Percentiles rank a stretch among this genome's conserved stretches.
Conservation (phyloP, 2,329 filamentous ascomycete species). For the Bipolaris sorokiniana region DNA sequence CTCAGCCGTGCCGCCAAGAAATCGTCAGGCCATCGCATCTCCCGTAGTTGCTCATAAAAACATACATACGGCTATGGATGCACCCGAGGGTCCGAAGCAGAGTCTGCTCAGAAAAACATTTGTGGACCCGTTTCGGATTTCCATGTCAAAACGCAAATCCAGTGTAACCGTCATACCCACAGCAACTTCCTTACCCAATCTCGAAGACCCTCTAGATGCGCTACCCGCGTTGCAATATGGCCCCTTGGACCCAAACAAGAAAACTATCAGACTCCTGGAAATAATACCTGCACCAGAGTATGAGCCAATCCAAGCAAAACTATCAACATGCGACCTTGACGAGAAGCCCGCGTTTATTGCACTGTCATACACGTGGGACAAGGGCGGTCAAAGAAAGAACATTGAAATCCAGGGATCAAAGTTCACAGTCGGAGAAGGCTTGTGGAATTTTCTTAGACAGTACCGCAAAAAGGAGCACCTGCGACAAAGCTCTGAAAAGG, state of each 20-base stretch:
- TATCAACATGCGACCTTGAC: conserved; percentile 15
- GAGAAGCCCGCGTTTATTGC: conserved; percentile 18
- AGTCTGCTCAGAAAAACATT: conserved; percentile 11
- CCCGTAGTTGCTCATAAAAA: neutral
- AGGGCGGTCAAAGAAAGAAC: conserved; percentile 7
- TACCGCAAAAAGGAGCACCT: conserved; percentile 16
- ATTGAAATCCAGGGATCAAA: conserved; percentile 14
- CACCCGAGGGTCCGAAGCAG: neutral
- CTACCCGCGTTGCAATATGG: conserved; percentile 9
- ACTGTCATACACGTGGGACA: conserved; percentile 26
- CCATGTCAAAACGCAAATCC: conserved; percentile 5
- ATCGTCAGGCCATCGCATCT: neutral
- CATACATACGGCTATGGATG: neutral
- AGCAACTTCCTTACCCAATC: neutral
- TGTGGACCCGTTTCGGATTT: conserved; percentile 7
- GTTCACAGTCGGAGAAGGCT: conserved; percentile 14
- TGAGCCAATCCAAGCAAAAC: conserved; percentile 6
- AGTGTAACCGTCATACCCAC: neutral
- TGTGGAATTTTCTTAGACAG: conserved; percentile 23
- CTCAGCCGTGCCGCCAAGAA: neutral
- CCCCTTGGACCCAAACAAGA: conserved; percentile 9
- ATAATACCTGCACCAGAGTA: conserved; percentile 11
- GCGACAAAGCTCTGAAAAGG: conserved; percentile 6
- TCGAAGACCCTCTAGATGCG: neutral
- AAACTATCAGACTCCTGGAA: conserved; percentile 15